Percentiles rank a stretch among this genome's conserved stretches.
Conservation (phyloP, 306 rosid genomes). For the Dryas drummondii region DNA sequence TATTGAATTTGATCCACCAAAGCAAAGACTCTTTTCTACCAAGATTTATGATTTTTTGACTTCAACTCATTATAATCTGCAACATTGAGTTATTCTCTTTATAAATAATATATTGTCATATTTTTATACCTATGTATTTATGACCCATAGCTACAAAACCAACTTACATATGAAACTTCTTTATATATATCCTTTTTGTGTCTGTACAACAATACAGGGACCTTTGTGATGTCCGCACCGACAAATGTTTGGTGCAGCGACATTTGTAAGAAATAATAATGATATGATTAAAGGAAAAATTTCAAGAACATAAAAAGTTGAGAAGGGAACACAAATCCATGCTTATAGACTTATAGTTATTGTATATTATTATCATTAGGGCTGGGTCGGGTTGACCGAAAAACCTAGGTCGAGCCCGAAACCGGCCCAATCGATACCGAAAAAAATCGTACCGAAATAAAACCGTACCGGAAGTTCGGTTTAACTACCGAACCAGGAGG, state of each 20-base stretch:
- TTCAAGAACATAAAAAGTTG: neutral
- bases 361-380: neutral
- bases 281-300: neutral
- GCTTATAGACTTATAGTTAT: constrained; percentile 4
- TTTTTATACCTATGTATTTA: neutral
- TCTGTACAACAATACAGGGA: neutral
- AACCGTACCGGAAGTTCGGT: too few species aligned
- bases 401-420: too few species aligned
- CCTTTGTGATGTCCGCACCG: neutral
- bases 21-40: neutral
- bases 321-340: neutral
- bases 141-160: neutral
- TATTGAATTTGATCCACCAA: neutral
- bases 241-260: constrained; percentile 2
- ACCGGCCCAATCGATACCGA: too few species aligned
- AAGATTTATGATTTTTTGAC: neutral
- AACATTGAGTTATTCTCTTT: neutral
- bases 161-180: neutral
- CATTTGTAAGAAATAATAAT: neutral
- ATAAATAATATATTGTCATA: neutral
- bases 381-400: too few species aligned
- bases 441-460: too few species aligned
- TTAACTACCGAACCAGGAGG: too few species aligned
- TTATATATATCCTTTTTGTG: neutral
- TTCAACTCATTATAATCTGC: neutral